phyloP scores from a whole-genome alignment of 805 yeast genomes.

The Diddensiella transvaalensis region DNA sequence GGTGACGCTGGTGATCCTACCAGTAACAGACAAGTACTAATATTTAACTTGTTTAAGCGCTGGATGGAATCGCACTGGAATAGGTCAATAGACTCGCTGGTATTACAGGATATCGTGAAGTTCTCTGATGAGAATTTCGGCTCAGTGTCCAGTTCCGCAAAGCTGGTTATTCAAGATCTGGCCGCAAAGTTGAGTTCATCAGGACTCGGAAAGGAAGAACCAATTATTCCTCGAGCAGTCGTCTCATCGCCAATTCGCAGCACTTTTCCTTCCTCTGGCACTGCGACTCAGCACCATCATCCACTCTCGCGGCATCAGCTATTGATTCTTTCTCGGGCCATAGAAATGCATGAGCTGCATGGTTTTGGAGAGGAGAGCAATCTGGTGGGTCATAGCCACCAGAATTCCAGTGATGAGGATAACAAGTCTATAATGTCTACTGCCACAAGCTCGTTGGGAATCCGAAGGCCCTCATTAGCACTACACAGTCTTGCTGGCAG shows the following conservation, averaged over 20 bases:
- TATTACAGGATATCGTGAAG: slow-evolving; percentile 67
- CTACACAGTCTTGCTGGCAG: not conserved
- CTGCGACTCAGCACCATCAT: not conserved
- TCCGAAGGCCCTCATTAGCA: not conserved
- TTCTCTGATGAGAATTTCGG: slow-evolving; percentile 43
- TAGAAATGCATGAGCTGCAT: slow-evolving; percentile 7
- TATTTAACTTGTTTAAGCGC: slow-evolving; percentile 63
- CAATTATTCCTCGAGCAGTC: slow-evolving; percentile 21
- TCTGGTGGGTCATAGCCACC: not conserved
- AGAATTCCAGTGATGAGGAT: slow-evolving; percentile 10
- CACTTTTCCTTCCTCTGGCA: not conserved
- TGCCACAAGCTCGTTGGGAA: slow-evolving; percentile 1
- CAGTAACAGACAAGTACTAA: slow-evolving; percentile 45
- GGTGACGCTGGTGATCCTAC: slow-evolving; percentile 41
- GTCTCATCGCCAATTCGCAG: slow-evolving; percentile 9
- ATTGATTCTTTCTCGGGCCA: slow-evolving; percentile 9
- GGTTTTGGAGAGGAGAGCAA: slow-evolving; percentile 8
- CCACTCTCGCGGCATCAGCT: slow-evolving; percentile 13
- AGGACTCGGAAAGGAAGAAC: slow-evolving; percentile 18
- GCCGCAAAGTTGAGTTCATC: slow-evolving; percentile 19
- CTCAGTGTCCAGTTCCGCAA: slow-evolving; percentile 17
- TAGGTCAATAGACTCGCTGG: slow-evolving; percentile 51
- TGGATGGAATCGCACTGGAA: slow-evolving; percentile 95
- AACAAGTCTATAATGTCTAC: slow-evolving; percentile 11
- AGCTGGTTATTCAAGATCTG: slow-evolving; percentile 19